Base-by-base conservation (phyloP, 495 filamentous ascomycete species). In the Chaetomium cochliodes region DNA sequence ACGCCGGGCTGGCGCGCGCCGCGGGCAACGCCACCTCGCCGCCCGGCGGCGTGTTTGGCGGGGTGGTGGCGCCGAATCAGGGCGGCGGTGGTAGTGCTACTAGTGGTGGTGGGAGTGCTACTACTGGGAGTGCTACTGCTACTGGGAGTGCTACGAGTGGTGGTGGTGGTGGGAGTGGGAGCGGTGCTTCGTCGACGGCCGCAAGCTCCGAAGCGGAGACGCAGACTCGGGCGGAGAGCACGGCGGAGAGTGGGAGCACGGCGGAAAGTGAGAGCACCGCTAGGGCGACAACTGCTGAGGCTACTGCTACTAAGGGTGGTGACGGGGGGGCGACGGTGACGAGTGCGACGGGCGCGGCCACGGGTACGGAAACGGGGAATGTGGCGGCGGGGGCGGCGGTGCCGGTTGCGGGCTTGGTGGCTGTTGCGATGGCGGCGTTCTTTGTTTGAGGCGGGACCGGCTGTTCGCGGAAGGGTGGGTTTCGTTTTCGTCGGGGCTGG, bases 21-120 rank as follows among this genome's bases (percentile, higher is more conserved):
- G 70, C 62, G 18, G 30, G 42, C 44, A 69, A 63, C 37, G 63
- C 72, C 16, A 66, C 53, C 4, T 66, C 63, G 16, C 71, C 63
- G 25, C 26, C 22, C 20, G 56, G 30, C 25, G 47, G 44, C 18
- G 22, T 57, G 7, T 73, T 70, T 53, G 73, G 73, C 5, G 73
- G 72, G 0, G 44, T 39, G 18, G 37, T 74, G 3, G 66, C 39
- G 18, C 47, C 20, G 22, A 50, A 52, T 15, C 39, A 41, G 3
- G 13, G 39, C 16, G 18, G 55, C 12, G 20, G 60, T 5, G 55
- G 28, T 30, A 12, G 37, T 39, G 22, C 13, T 46, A 33, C 5
- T 20, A 16, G 50, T 33, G 51, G 13, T 9, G 51, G 51, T 25
- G 16, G 51, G 1, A 33, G 51, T 26, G 25, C 6, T 30, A 30